A percentile compares a stretch with the other conserved stretches of the same genome.
Evolutionary conservation across 140 eudicot genomes (phyloP).

Genomic region (Erigeron philadelphicus): DNA sequence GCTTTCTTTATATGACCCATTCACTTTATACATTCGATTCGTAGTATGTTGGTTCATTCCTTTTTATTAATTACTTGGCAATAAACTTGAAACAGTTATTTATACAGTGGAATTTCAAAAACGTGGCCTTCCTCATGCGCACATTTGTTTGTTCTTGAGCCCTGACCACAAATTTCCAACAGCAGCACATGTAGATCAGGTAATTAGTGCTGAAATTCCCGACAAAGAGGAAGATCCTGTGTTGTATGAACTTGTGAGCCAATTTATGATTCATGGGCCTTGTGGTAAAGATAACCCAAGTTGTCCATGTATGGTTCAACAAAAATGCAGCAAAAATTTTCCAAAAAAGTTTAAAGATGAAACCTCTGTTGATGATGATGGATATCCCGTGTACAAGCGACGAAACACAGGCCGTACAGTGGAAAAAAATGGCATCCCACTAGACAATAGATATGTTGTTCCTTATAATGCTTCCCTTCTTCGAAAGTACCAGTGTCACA

Average conservation of each 20-base stretch:
- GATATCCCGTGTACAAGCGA: slow-evolving; percentile 6
- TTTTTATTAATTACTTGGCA: no score
- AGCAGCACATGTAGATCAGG: neutral
- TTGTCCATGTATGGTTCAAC: slow-evolving; percentile 26
- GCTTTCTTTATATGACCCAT: no score
- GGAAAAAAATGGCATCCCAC: neutral
- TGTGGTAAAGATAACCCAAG: slow-evolving; percentile 5
- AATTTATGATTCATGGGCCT: slow-evolving; percentile 31
- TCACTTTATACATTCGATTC: no score
- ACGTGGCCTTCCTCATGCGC: no score
- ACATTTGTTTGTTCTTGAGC: neutral
- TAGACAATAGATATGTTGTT: slow-evolving; percentile 20
- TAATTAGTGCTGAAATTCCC: neutral
- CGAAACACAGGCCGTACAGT: slow-evolving; percentile 2
- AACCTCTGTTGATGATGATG: slow-evolving; percentile 10
- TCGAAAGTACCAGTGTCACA: neutral
- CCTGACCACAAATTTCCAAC: neutral
- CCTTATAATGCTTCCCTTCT: neutral
- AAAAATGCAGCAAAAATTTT: slow-evolving; percentile 14
- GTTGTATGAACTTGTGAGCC: neutral
- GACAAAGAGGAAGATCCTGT: neutral
- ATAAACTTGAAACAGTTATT: no score
- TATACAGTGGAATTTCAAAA: no score
- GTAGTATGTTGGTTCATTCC: no score
- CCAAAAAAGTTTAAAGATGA: neutral